A percentile compares a stretch with the other conserved stretches of the same genome.
Conservation (phyloP, 2,329 filamentous ascomycete species). For the Pseudogymnoascus sp. region DNA sequence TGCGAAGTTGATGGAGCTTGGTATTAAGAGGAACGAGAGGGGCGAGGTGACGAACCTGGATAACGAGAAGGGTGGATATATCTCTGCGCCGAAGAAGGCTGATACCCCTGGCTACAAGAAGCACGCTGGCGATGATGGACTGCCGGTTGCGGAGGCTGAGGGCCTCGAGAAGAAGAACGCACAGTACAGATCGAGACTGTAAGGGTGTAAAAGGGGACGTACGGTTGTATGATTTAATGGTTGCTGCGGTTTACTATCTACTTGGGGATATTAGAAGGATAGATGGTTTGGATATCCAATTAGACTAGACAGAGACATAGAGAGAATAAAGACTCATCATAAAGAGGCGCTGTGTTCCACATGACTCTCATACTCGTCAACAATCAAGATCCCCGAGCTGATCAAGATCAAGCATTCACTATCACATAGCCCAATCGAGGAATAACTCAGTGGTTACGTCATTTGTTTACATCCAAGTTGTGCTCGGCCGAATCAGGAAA, state of each 20-base stretch:
- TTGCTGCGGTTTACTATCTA: background rate
- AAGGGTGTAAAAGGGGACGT: slow-evolving; percentile 19
- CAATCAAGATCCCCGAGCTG: background rate
- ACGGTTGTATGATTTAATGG: slow-evolving; percentile 23
- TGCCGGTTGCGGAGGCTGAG: slow-evolving; percentile 30
- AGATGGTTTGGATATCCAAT: slow-evolving; percentile 10
- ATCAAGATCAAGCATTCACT: too few species aligned
- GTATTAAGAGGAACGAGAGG: slow-evolving; percentile 46
- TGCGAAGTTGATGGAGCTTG: slow-evolving; percentile 53
- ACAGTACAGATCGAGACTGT: slow-evolving; percentile 34
- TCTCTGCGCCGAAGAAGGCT: slow-evolving; percentile 50
- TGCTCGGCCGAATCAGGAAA: too few species aligned
- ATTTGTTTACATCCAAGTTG: too few species aligned
- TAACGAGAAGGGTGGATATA: slow-evolving; percentile 49
- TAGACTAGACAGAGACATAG: slow-evolving; percentile 12
- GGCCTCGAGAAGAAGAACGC: slow-evolving; percentile 20
- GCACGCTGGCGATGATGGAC: slow-evolving; percentile 26
- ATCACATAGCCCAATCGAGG: too few species aligned
- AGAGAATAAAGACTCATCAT: slow-evolving; percentile 12
- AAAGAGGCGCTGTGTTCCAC: background rate
- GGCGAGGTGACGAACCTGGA: slow-evolving; percentile 49
- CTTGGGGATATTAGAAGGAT: slow-evolving; percentile 3
- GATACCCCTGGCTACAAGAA: slow-evolving; percentile 26
- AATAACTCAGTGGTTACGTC: too few species aligned
- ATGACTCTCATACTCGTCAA: background rate